Base-by-base conservation (phyloP, 2,329 filamentous ascomycete genomes). In the Thielaviopsis ethacetica region DNA sequence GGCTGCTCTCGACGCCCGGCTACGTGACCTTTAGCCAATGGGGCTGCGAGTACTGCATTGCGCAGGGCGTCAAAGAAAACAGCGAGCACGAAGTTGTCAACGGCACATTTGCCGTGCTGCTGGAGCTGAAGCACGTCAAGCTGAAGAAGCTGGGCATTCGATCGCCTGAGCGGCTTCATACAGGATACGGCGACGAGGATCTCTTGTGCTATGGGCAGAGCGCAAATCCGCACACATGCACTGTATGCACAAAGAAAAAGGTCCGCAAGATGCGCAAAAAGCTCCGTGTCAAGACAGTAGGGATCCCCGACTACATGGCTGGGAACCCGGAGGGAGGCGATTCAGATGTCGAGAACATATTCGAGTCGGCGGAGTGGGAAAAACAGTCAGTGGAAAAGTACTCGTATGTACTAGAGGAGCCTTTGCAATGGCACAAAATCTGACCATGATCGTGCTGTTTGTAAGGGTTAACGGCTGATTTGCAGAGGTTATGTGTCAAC, bases 21-120 rank as follows among this genome's bases (percentile, higher is more conserved):
- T 57, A 53, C 27, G 53, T 61, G 5, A 55, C 59, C n/a, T 58
- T 61, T 21, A 61, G 56, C 53, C 52, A 58, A 22, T 61, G 59
- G 59, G 59, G 59, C 12, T 61, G 59, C 19, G 56, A 61, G 17
- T 54, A 57, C 47, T 61, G 59, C 24, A 34, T 61, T 41, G 21
- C 52, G 24, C 56, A 61, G 26, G 44, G 47, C 3, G 57, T 61
- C 53, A 51, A 53, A 10, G 59, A 57, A 38, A 53, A 27, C 52
- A 52, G 24, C 17, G n/a, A 51, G 13, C 47, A 41, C 5, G 47
- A 55, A 7, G 52, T 61, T n/a, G 38, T 19, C 13, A 47, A 34
- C 4, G 59, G 59, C 12, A 24, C 15, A 9, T 52, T 58, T 44
- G 59, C 59, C 17, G 59, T 58, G 6, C 30, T 61, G 5, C 56